These are phyloP conservation scores for Betula pendula DNA, from an alignment of 306 rosid species.

Conservation along the genomic window DNA sequence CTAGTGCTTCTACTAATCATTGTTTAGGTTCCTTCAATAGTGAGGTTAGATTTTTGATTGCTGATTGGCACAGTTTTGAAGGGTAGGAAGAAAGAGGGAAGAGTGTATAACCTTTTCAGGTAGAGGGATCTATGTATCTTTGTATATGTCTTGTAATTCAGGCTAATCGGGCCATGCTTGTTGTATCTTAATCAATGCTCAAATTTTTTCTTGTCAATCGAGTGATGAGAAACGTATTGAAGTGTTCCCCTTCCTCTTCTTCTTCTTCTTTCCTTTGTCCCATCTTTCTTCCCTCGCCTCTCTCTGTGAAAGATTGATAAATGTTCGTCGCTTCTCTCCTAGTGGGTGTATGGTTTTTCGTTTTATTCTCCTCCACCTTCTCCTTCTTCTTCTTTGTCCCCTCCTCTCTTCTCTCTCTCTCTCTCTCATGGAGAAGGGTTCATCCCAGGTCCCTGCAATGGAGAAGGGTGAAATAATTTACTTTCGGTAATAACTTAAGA, in stretches of 20 bases:
- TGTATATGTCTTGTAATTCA: slow-evolving; percentile 57
- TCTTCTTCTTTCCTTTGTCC: not conserved
- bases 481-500: not conserved
- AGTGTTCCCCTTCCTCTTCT: slow-evolving; percentile 3
- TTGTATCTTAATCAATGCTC: slow-evolving; percentile 50
- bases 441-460: not conserved
- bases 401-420: not conserved
- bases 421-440: not conserved
- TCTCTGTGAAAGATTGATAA: slow-evolving; percentile 22
- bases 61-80: slow-evolving; percentile 36
- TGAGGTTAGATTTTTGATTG: slow-evolving; percentile 40
- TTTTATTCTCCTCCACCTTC: slow-evolving; percentile 4
- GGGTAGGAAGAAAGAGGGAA: slow-evolving; percentile 38
- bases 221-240: slow-evolving; percentile 25
- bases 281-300: slow-evolving; percentile 16
- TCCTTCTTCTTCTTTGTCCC: not conserved
- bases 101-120: slow-evolving; percentile 16
- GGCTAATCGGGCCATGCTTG: slow-evolving; percentile 45
- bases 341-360: not conserved
- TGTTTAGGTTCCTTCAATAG: slow-evolving; percentile 42
- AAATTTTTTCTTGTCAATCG: slow-evolving; percentile 30
- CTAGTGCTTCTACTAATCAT: slow-evolving; percentile 42
- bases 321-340: slow-evolving; percentile 9
- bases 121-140: slow-evolving; percentile 35
- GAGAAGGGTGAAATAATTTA: not conserved